phyloP scores from a whole-genome alignment of 305 asterid species.

The Plantago lanceolata region DNA sequence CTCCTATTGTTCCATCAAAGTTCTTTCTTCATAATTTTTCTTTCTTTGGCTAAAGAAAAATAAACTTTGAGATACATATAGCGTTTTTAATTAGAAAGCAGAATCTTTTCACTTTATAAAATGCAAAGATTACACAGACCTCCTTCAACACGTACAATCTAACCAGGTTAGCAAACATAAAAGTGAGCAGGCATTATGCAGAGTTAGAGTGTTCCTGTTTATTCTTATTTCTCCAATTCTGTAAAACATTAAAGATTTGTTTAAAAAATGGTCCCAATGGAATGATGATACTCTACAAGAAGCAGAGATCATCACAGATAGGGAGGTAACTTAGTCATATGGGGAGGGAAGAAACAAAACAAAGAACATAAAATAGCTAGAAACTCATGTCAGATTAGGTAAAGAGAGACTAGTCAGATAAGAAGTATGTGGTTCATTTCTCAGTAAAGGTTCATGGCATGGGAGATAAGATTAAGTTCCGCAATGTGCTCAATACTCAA shows the following conservation, averaged over 20 bases:
- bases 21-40: no score
- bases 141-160: not conserved
- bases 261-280: no score
- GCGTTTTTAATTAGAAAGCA: not conserved
- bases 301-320: no score
- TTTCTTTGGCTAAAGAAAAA: not conserved
- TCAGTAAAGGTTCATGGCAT: not conserved
- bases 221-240: no score
- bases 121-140: not conserved
- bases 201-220: no score
- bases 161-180: no score
- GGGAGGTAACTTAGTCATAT: no score
- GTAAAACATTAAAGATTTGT: no score
- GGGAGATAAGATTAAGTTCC: no score
- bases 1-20: no score
- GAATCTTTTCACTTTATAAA: not conserved
- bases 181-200: no score
- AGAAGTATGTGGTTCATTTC: slow-evolving; percentile 1
- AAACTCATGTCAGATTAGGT: not conserved
- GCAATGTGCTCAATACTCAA: not conserved
- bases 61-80: not conserved
- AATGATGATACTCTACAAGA: no score
- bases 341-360: not conserved
- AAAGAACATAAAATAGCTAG: not conserved
- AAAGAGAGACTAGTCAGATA: not conserved